phyloP scores from a whole-genome alignment of 805 yeast genomes.

The Saccharomyces eubayanus region DNA sequence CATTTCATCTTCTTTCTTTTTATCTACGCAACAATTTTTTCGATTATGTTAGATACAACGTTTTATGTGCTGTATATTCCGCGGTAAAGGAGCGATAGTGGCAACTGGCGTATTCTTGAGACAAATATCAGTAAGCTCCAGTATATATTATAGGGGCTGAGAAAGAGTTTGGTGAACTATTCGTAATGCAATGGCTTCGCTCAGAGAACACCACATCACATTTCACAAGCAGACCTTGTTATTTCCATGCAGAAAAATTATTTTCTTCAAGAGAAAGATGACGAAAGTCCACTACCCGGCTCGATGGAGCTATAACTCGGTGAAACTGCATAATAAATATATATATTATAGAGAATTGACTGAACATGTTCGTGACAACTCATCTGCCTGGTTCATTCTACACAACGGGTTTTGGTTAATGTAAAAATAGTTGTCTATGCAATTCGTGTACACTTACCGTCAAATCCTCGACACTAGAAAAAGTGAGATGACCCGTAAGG shows the following conservation, averaged over 20 bases:
- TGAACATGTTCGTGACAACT: too few relatives aligned
- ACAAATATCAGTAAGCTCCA: neutral
- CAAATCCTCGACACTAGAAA: too few relatives aligned
- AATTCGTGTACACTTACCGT: too few relatives aligned
- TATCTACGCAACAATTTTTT: neutral
- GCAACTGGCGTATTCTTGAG: neutral
- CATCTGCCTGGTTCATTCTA: neutral
- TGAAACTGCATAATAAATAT: neutral
- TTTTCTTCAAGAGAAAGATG: neutral
- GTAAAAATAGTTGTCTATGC: too few relatives aligned
- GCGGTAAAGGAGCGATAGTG: neutral
- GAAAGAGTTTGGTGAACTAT: neutral
- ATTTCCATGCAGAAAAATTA: neutral
- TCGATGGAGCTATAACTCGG: neutral
- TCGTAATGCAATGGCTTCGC: neutral
- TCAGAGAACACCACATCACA: neutral
- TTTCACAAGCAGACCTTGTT: neutral
- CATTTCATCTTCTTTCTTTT: slow-evolving; percentile 16
- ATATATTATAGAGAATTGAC: too few relatives aligned
- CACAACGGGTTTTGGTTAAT: too few relatives aligned
- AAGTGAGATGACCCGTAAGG: too few relatives aligned
- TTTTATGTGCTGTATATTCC: neutral
- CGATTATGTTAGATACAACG: neutral
- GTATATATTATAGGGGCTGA: neutral
- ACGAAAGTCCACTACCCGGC: neutral